Conservation (phyloP, 2,329 filamentous ascomycete species). For the Penicillium sp. region DNA sequence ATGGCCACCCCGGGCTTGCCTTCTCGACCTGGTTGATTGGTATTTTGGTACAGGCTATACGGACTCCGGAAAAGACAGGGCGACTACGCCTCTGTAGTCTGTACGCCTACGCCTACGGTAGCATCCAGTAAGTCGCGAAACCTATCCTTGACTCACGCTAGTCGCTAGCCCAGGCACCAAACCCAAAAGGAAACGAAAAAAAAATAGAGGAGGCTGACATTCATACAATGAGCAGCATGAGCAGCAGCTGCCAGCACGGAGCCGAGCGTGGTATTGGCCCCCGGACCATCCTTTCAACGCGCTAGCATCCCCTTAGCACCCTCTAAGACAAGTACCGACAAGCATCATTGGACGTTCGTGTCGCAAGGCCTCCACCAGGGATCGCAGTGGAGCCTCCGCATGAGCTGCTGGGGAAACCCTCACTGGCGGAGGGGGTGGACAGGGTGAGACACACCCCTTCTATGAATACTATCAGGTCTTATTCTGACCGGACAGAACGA, state of each 20-base stretch:
- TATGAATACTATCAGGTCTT: not conserved
- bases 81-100: no score
- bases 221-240: not conserved
- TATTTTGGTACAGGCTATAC: no score
- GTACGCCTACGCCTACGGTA: not conserved
- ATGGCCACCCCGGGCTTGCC: not conserved
- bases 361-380: slow-evolving; percentile 9
- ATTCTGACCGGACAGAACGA: not conserved
- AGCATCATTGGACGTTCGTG: not conserved
- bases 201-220: slow-evolving; percentile 5
- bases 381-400: slow-evolving; percentile 15
- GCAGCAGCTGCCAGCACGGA: not conserved
- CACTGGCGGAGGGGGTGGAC: slow-evolving; percentile 6
- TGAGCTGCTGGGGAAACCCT: slow-evolving; percentile 20
- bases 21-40: not conserved
- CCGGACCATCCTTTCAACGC: not conserved
- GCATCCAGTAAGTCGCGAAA: not conserved
- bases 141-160: slow-evolving; percentile 1
- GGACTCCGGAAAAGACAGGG: no score
- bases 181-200: not conserved
- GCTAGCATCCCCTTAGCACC: not conserved
- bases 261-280: not conserved
- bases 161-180: not conserved
- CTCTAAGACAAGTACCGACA: not conserved
- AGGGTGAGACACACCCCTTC: slow-evolving; percentile 11